Conservation (phyloP, 176 grass and related monocot genomes). For the Stipa capillata region DNA sequence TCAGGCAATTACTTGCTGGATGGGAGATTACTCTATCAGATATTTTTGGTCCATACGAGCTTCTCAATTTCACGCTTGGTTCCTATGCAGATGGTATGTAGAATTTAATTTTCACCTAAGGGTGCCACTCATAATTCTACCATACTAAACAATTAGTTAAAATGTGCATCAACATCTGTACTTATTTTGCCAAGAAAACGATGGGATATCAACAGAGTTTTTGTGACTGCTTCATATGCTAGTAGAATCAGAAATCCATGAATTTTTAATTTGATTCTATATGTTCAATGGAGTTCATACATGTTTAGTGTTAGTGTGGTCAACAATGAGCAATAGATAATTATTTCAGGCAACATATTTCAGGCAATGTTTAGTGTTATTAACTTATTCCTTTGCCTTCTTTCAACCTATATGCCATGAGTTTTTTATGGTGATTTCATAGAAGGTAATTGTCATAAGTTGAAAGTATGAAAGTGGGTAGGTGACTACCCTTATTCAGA, state of each 20-base stretch:
- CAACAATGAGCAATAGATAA: background rate
- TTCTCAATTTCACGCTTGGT: conserved; percentile 79
- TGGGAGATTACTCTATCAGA: conserved; percentile 78
- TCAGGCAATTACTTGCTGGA: conserved; percentile 45
- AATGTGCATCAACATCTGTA: background rate
- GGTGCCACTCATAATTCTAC: background rate
- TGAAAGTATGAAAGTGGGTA: background rate
- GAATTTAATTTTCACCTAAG: conserved; percentile 4
- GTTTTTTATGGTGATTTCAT: background rate
- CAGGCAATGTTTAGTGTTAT: too few species aligned
- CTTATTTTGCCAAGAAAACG: background rate
- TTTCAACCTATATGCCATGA: background rate
- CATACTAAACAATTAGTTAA: background rate
- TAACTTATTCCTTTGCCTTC: background rate
- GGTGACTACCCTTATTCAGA: background rate
- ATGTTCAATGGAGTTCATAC: background rate
- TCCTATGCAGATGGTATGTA: conserved; percentile 55
- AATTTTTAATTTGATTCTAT: background rate
- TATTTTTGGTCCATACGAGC: conserved; percentile 88
- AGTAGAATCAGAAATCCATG: background rate
- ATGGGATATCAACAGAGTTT: background rate
- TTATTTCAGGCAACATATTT: background rate
- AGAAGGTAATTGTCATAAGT: background rate
- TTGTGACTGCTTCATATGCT: background rate
- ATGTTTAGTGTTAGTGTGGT: background rate